Evolutionary conservation across 345 rosid genomes (phyloP), one percentile per base, ranked within the genome.

Genomic region (Corymbia maculata): DNA sequence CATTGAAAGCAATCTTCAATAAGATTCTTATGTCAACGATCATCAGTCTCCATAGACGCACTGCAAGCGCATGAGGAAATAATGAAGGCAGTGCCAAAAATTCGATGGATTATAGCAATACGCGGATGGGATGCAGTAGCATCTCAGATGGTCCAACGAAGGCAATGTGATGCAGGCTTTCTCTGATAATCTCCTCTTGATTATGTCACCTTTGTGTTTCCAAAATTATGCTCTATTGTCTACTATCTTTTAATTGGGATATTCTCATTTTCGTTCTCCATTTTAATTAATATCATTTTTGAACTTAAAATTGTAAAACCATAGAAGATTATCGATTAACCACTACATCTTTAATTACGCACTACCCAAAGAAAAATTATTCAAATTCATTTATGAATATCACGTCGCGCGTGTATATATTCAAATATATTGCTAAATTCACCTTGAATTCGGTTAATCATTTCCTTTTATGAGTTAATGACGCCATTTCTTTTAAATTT

Each of bases 381-480:
- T 66, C n/a, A 66, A 30, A 17, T 68, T 30, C 22, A 32, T 68
- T 68, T 68, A 32, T 66, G 22, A 68, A 68, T 30, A 45, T 68
- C 45, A 30, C 1, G 6, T 68, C 2, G 2, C 1, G 11, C 3
- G 3, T 32, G 5, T 66, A 6, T 66, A 0, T 66, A 64, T 64
- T n/a, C 8, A 64, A 9, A 64, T 13, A 66, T 30, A 30, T 8
- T 36, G 7, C 8, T 13, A 2, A 66, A 15, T n/a, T 66, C 45
- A 16, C 24, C 45, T 32, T 3, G 32, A 3, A 32, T 32, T 68
- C 0, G 3, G 6, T 1, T 68, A 68, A 32, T 32, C 79, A 16
- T 68, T 68, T 68, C 3, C 45, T 32, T 68, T 6, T 68, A 4
- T 16, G 12, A 68, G 24, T 32, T 68, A 32, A 36, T 22, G 10